Evolutionary conservation across 352 stramenopile species (phyloP).

Genomic region (Thraustotheca clavata): DNA sequence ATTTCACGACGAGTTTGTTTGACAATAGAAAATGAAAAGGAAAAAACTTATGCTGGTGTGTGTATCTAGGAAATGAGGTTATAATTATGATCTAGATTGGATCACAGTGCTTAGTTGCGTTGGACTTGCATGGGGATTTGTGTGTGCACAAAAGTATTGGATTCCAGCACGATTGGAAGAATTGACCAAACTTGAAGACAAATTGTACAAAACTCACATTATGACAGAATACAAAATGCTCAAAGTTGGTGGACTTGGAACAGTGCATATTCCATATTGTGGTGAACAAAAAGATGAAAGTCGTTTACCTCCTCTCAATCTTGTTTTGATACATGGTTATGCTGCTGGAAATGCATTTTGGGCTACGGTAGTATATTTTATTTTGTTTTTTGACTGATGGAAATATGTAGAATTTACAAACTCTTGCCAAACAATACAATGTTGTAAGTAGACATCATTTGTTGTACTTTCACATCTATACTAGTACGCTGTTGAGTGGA

Average conservation of each 20-base stretch:
- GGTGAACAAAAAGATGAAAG: slow-evolving; percentile 34
- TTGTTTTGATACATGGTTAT: slow-evolving; percentile 79
- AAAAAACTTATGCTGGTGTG: slow-evolving; percentile 10
- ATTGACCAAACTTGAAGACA: slow-evolving; percentile 28
- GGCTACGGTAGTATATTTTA: slow-evolving; percentile 41
- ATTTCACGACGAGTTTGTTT: slow-evolving; percentile 2
- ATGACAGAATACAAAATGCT: slow-evolving; percentile 41
- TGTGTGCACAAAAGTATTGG: slow-evolving; percentile 42
- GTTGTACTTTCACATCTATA: neutral
- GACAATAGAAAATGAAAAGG: too few species aligned
- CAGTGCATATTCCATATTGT: slow-evolving; percentile 67
- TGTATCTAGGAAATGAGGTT: slow-evolving; percentile 7
- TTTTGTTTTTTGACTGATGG: neutral
- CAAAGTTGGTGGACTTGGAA: slow-evolving; percentile 57
- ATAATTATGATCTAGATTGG: slow-evolving; percentile 23
- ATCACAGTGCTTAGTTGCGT: slow-evolving; percentile 26
- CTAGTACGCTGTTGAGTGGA: slow-evolving; percentile 78
- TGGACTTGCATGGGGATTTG: slow-evolving; percentile 39
- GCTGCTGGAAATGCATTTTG: slow-evolving; percentile 69
- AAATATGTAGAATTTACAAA: slow-evolving; percentile 51
- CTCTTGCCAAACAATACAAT: slow-evolving; percentile 65
- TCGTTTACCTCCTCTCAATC: slow-evolving; percentile 37
- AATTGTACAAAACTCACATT: slow-evolving; percentile 61
- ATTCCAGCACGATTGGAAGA: slow-evolving; percentile 43
- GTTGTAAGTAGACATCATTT: slow-evolving; percentile 36